Conservation (phyloP, 2,329 filamentous ascomycete species). For the Colletotrichum sp. region DNA sequence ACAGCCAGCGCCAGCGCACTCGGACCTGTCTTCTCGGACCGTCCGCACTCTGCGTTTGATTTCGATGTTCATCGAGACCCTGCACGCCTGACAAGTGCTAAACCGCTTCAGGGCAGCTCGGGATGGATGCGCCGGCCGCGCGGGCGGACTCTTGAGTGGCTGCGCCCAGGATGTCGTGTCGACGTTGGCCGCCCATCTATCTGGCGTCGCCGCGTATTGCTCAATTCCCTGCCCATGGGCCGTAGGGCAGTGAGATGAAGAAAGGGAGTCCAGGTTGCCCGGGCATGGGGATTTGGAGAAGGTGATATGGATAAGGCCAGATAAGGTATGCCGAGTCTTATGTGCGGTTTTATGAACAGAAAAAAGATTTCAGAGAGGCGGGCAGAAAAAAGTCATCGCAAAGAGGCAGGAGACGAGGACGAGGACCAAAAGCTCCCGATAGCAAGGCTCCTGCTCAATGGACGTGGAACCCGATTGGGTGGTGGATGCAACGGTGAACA, state of each 20-base stretch:
- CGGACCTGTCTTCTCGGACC: constrained; percentile 5
- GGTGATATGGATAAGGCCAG: background rate
- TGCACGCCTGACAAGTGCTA: constrained; percentile 16
- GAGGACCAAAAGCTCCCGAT: background rate
- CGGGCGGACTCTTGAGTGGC: constrained; percentile 10
- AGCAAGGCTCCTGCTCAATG: background rate
- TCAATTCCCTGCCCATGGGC: background rate
- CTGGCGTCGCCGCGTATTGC: background rate
- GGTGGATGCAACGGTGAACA: background rate
- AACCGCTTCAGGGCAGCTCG: constrained; percentile 3
- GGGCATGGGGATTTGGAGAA: background rate
- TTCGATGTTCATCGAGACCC: constrained; percentile 19
- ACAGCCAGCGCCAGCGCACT: background rate
- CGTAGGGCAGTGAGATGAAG: background rate
- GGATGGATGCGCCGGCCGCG: constrained; percentile 15
- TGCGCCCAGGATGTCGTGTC: background rate
- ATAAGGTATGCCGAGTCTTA: background rate
- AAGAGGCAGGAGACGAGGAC: background rate
- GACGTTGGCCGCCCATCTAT: background rate
- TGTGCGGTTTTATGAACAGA: background rate
- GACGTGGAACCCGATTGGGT: background rate
- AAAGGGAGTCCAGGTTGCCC: background rate
- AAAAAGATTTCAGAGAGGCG: background rate
- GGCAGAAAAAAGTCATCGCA: background rate
- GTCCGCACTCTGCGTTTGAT: constrained; percentile 17